Conservation (phyloP, 495 filamentous ascomycete genomes). For the Massariosphaeria phaeospora region DNA sequence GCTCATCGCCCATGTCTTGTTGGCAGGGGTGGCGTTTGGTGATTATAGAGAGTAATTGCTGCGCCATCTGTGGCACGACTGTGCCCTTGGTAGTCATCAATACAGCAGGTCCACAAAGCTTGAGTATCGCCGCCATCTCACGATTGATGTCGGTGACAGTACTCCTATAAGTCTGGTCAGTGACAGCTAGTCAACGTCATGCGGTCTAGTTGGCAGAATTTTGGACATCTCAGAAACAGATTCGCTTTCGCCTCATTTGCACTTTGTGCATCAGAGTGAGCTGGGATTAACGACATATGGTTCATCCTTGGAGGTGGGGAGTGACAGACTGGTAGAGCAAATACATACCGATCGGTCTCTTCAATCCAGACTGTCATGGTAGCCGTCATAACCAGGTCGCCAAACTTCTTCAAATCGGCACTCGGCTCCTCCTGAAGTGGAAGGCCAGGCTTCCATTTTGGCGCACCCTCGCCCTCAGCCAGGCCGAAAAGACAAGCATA, state of each 20-base stretch:
- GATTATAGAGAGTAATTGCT: conserved; percentile 65
- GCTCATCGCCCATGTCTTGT: conserved; percentile 60
- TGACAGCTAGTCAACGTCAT: no score
- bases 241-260: conserved; percentile 87
- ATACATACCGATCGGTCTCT: conserved; percentile 79
- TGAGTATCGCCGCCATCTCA: conserved; percentile 87
- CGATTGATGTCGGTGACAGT: conserved; percentile 94
- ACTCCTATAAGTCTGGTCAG: conserved; percentile 55
- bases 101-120: conserved; percentile 83
- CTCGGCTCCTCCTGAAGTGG: conserved; percentile 74
- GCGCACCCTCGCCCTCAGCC: conserved; percentile 70
- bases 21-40: conserved; percentile 89
- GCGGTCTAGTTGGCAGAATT: no score
- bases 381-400: conserved; percentile 76
- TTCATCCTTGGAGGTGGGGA: conserved; percentile 69
- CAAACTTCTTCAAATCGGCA: conserved; percentile 75
- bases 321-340: no score
- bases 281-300: conserved; percentile 88
- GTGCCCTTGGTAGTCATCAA: conserved; percentile 61
- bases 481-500: conserved; percentile 88
- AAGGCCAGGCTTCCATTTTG: conserved; percentile 84
- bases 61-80: conserved; percentile 57
- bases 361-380: conserved; percentile 82
- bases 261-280: conserved; percentile 90
- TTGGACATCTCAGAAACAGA: conserved; percentile 51